phyloP scores from a whole-genome alignment of 202 grass and related monocot genomes.

The Sporobolus alterniflorus region DNA sequence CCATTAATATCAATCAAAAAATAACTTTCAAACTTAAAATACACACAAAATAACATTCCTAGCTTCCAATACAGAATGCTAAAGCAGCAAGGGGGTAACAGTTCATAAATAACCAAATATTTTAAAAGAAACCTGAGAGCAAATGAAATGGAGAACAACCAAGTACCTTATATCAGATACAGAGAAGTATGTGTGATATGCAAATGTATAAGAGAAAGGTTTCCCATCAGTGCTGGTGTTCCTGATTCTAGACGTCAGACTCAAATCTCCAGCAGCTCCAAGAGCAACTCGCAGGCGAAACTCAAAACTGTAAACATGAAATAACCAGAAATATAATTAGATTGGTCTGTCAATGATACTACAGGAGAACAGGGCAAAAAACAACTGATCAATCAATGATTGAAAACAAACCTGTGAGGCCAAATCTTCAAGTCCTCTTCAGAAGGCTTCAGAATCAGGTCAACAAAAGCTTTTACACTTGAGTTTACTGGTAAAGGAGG shows the following conservation, averaged over 20 bases:
- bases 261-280: conserved; percentile 76
- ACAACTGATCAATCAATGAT: neutral
- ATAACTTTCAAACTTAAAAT: neutral
- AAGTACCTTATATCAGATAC: conserved; percentile 90
- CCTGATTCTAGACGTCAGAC: conserved; percentile 82
- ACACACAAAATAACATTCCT: neutral
- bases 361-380: conserved; percentile 6
- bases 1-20: neutral
- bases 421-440: conserved; percentile 88
- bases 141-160: neutral
- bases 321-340: conserved; percentile 19
- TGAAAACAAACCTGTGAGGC: conserved; percentile 76
- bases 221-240: conserved; percentile 89
- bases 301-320: conserved; percentile 66
- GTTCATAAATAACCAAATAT: conserved; percentile 4
- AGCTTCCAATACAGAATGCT: neutral
- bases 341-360: neutral
- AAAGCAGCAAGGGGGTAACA: conserved; percentile 27
- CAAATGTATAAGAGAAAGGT: conserved; percentile 84
- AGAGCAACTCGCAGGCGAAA: conserved; percentile 88
- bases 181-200: conserved; percentile 87
- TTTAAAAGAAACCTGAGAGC: conserved; percentile 18
- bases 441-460: conserved; percentile 84
- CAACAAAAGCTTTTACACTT: conserved; percentile 77
- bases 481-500: conserved; percentile 78